Conservation (phyloP, 306 rosid species). For the Begonia loranthoides region DNA sequence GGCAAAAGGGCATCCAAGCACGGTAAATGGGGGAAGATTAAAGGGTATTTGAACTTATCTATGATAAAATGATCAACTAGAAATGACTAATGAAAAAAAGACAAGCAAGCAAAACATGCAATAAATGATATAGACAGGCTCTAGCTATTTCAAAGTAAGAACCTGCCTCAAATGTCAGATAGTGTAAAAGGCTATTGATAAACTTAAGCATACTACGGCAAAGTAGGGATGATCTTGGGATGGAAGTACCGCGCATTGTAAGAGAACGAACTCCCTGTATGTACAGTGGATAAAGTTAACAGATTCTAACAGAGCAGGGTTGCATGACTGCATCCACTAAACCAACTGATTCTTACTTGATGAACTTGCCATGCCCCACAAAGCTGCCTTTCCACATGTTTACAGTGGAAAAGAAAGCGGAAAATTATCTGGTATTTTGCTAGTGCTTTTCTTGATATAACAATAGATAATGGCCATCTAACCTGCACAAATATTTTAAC, state of each 20-base stretch:
- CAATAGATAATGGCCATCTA: conserved; percentile 88
- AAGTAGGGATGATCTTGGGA: conserved; percentile 83
- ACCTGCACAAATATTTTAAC: conserved; percentile 40
- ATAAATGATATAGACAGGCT: background rate
- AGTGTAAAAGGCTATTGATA: conserved; percentile 83
- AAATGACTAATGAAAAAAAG: background rate
- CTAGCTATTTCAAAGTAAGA: conserved; percentile 9
- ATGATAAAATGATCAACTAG: background rate
- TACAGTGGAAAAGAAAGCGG: conserved; percentile 86
- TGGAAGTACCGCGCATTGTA: conserved; percentile 72
- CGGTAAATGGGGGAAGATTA: too few species aligned
- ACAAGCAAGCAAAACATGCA: background rate
- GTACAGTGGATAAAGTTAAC: conserved; percentile 6
- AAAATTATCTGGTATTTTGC: conserved; percentile 81
- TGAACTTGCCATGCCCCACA: conserved; percentile 98
- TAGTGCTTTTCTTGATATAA: conserved; percentile 73
- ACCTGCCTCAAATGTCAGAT: conserved; percentile 89
- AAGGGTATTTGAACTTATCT: too few species aligned
- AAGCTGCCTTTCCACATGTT: conserved; percentile 90
- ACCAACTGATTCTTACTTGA: conserved; percentile 47
- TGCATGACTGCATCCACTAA: conserved; percentile 4
- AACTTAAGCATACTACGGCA: conserved; percentile 97
- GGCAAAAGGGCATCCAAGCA: too few species aligned
- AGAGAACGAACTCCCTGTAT: conserved; percentile 79
- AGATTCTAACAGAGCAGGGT: background rate